A percentile compares a stretch with the other conserved stretches of the same genome.
Evolutionary conservation across 2,329 filamentous ascomycete species (phyloP).

Genomic region (Sordariomycetes sp.): DNA sequence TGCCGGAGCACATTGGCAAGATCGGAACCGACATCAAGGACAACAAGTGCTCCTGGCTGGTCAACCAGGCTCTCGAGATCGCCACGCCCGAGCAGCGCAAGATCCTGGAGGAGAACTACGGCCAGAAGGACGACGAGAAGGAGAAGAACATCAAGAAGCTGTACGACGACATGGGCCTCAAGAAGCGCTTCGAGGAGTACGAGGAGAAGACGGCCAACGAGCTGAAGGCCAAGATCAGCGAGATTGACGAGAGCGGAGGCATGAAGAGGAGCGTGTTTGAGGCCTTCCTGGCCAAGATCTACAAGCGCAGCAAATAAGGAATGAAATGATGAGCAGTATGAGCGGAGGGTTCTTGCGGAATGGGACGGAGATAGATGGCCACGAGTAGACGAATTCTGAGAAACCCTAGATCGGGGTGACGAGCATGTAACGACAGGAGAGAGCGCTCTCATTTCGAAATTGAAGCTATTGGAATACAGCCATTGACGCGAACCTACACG

Average conservation of each 20-base stretch:
- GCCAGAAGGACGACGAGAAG: slow-evolving; percentile 74
- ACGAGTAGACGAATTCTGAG: too few species aligned
- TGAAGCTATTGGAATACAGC: too few species aligned
- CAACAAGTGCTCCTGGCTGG: slow-evolving; percentile 98
- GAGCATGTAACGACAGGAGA: too few species aligned
- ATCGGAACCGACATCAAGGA: slow-evolving; percentile 98
- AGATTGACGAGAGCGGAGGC: slow-evolving; percentile 77
- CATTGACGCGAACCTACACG: too few species aligned
- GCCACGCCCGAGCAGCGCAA: slow-evolving; percentile 78
- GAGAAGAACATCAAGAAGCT: slow-evolving; percentile 85
- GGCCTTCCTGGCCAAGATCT: slow-evolving; percentile 89
- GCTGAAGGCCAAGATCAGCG: slow-evolving; percentile 64
- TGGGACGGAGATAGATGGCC: too few species aligned
- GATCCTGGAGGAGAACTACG: slow-evolving; percentile 87
- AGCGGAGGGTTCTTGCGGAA: not conserved
- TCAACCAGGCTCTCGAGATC: slow-evolving; percentile 84
- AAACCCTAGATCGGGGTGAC: too few species aligned
- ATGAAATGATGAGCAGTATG: not conserved
- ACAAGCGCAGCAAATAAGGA: slow-evolving; percentile 87
- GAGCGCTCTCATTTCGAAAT: too few species aligned
- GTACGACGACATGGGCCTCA: slow-evolving; percentile 76
- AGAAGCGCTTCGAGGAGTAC: slow-evolving; percentile 77
- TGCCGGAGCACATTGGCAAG: slow-evolving; percentile 90
- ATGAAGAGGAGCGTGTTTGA: slow-evolving; percentile 88
- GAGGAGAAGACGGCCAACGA: slow-evolving; percentile 82